A percentile compares a stretch with the other conserved stretches of the same genome.
These are phyloP conservation scores for Phtheirospermum japonicum DNA, from an alignment of 257 asterid genomes.

Conservation along the genomic window DNA sequence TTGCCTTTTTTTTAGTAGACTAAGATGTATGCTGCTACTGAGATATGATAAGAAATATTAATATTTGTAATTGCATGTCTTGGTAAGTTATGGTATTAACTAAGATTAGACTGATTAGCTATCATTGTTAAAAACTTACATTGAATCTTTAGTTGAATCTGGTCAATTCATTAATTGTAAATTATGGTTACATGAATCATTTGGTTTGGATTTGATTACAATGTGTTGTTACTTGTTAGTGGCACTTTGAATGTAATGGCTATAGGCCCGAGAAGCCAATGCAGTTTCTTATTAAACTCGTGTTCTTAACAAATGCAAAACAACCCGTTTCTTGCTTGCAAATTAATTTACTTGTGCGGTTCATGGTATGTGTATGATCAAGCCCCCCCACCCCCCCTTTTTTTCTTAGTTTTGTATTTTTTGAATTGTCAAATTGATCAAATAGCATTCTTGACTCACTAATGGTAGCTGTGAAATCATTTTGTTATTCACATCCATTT, in stretches of 20 bases:
- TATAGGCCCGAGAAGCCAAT: neutral
- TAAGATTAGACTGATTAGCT: neutral
- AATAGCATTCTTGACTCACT: conserved; percentile 1
- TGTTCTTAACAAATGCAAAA: neutral
- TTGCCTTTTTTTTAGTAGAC: neutral
- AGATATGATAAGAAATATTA: neutral
- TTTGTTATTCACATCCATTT: neutral
- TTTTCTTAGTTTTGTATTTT: no score
- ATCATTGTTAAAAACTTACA: neutral
- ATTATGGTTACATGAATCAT: neutral
- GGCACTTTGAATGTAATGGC: conserved; percentile 16
- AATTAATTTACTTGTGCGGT: conserved; percentile 6
- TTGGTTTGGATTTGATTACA: conserved; percentile 8
- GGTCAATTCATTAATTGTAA: conserved; percentile 3
- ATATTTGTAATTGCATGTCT: no score
- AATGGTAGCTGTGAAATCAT: neutral
- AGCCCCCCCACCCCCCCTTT: no score
- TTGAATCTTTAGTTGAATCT: neutral
- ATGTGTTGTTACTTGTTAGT: conserved; percentile 20
- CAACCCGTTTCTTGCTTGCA: neutral
- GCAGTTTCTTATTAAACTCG: neutral
- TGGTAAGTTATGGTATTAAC: neutral
- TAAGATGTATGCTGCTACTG: conserved; percentile 13
- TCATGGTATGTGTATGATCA: neutral
- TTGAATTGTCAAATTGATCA: neutral